Conservation (phyloP, 169 alveolate species). For the Sarcocystis neurona region DNA sequence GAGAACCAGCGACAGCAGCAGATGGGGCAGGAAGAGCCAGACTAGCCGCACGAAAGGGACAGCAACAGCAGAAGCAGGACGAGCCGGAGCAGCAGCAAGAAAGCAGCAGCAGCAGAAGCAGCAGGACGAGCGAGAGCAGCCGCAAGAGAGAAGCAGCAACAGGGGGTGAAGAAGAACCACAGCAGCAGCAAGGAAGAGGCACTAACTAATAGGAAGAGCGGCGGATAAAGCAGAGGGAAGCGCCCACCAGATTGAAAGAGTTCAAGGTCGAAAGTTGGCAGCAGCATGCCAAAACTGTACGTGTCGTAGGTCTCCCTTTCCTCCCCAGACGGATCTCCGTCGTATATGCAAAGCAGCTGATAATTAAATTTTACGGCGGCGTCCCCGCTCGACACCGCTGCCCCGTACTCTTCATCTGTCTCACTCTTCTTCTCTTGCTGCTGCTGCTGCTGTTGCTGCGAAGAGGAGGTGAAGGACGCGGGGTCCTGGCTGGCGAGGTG, state of each 20-base stretch:
- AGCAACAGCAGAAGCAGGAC: not conserved
- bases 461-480: conserved; percentile 31
- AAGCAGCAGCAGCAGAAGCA: not conserved
- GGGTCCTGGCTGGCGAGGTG: conserved; percentile 42
- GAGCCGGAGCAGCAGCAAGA: not conserved
- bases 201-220: not conserved
- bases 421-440: not conserved
- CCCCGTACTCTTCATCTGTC: not conserved
- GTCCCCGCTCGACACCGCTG: conserved; percentile 32
- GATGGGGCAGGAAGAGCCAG: not conserved
- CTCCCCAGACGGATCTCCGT: conserved; percentile 58
- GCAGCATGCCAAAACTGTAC: conserved; percentile 69
- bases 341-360: conserved; percentile 64
- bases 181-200: too few relatives aligned
- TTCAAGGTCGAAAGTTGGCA: conserved; percentile 68
- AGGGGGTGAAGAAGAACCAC: not conserved
- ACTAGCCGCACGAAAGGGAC: not conserved
- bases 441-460: not conserved
- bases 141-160: not conserved
- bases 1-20: conserved; percentile 1
- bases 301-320: conserved; percentile 65
- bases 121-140: not conserved
- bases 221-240: too few relatives aligned
- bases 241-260: conserved; percentile 73
- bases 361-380: conserved; percentile 60